Evolutionary conservation across 495 filamentous ascomycete species (phyloP).

Genomic region (Penicillium goetzii): DNA sequence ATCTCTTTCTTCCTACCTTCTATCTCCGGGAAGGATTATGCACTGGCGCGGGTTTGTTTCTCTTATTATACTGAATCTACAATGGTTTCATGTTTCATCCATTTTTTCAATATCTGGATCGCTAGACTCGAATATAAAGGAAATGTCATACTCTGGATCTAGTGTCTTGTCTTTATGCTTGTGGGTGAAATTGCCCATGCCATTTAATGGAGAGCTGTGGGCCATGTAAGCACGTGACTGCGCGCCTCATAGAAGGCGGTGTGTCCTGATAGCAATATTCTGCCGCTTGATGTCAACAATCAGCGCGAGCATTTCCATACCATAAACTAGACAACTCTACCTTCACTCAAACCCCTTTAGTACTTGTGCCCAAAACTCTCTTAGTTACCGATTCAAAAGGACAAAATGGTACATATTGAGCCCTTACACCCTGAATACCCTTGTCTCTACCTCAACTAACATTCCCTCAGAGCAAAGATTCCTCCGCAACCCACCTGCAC

Average conservation of each 20-base stretch:
- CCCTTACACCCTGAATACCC: too few relatives aligned
- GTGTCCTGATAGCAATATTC: neutral
- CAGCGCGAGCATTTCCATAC: neutral
- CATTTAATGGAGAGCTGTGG: neutral
- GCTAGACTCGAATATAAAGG: neutral
- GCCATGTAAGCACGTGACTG: neutral
- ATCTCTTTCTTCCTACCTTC: neutral
- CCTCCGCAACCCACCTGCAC: slow-evolving; percentile 84
- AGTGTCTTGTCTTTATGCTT: neutral
- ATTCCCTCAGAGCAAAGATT: slow-evolving; percentile 77
- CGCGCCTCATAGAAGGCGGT: neutral
- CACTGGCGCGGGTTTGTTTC: slow-evolving; percentile 1
- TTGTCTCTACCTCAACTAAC: neutral
- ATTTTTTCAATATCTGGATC: neutral
- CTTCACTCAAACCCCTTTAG: neutral
- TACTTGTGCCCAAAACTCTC: neutral
- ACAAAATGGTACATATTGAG: neutral
- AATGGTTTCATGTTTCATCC: neutral
- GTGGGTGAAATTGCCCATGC: neutral
- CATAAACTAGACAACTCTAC: neutral
- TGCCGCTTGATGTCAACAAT: slow-evolving; percentile 9
- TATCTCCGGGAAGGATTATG: slow-evolving; percentile 1
- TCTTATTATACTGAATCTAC: neutral
- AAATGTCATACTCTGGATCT: neutral
- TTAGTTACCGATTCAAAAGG: neutral